phyloP scores from a whole-genome alignment of 768 basidiomycete species.

The Heimioporus sp. region DNA sequence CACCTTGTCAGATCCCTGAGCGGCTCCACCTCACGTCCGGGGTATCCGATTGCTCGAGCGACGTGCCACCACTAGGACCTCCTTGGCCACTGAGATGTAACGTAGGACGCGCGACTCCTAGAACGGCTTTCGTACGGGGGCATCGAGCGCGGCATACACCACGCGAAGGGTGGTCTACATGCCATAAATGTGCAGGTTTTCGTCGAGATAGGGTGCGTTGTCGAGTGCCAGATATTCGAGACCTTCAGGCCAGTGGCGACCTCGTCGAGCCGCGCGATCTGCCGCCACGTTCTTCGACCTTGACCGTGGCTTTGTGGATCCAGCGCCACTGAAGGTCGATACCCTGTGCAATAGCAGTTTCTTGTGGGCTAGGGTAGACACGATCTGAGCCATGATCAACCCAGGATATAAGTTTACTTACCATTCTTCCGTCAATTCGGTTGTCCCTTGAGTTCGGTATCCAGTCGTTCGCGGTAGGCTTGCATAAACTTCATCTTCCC shows the following conservation, averaged over 20 bases:
- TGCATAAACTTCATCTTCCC: conserved; percentile 72
- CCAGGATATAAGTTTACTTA: conserved; percentile 35
- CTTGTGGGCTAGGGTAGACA: conserved; percentile 67
- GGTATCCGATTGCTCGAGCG: too few relatives aligned
- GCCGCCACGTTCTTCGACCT: conserved; percentile 95
- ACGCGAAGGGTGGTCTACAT: conserved; percentile 92
- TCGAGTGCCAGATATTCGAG: conserved; percentile 90
- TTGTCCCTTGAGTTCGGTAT: conserved; percentile 85
- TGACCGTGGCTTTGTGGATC: conserved; percentile 94
- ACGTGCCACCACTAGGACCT: too few relatives aligned
- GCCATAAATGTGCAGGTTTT: conserved; percentile 88
- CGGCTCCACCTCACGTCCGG: too few relatives aligned
- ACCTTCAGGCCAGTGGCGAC: conserved; percentile 85
- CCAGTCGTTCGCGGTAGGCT: conserved; percentile 82
- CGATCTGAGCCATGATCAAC: not conserved
- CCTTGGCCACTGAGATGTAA: too few relatives aligned
- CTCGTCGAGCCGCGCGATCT: conserved; percentile 93
- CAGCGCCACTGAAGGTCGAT: conserved; percentile 96
- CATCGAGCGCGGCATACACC: conserved; percentile 61
- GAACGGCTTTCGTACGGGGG: conserved; percentile 76
- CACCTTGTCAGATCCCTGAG: conserved; percentile 87
- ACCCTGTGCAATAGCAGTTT: conserved; percentile 94
- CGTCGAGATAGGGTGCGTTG: conserved; percentile 90
- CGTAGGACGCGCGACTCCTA: conserved; percentile 84
- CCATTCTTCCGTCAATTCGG: conserved; percentile 94